These are phyloP conservation scores for Ustilago bromivora DNA, from an alignment of 1,284 basidiomycete species.

Conservation along the genomic window DNA sequence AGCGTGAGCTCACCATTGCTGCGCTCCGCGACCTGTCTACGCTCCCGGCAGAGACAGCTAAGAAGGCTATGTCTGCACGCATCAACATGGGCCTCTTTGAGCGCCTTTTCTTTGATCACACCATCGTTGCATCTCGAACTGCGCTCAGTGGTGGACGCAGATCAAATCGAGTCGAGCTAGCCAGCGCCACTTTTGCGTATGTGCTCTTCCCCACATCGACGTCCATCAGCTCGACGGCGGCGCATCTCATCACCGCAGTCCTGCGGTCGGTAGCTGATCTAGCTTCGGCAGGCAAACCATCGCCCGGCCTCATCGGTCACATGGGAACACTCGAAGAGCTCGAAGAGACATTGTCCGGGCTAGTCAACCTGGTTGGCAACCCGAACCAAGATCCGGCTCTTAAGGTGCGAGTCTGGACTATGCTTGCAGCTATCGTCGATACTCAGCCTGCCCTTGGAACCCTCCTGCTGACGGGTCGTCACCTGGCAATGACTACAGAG, in stretches of 20 bases:
- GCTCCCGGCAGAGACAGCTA: conserved; percentile 42
- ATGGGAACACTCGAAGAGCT: conserved; percentile 68
- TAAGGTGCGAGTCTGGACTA: conserved; percentile 82
- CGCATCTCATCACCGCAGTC: conserved; percentile 55
- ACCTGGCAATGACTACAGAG: conserved; percentile 70
- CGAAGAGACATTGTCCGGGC: conserved; percentile 50
- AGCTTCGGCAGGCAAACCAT: conserved; percentile 19
- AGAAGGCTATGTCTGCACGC: conserved; percentile 29
- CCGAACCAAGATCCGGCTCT: conserved; percentile 78
- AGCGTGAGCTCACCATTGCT: conserved; percentile 37
- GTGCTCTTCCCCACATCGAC: conserved; percentile 48
- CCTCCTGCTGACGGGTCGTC: conserved; percentile 81
- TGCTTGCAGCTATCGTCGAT: conserved; percentile 83
- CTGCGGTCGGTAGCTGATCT: conserved; percentile 44
- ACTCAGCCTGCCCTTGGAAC: conserved; percentile 88
- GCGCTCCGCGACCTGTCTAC: conserved; percentile 48
- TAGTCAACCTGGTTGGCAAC: conserved; percentile 60
- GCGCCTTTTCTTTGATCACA: conserved; percentile 54
- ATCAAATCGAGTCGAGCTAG: conserved; percentile 49
- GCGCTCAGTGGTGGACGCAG: conserved; percentile 29
- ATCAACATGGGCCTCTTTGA: conserved; percentile 53
- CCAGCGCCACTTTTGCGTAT: conserved; percentile 48
- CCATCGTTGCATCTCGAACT: conserved; percentile 46
- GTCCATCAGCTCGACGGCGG: conserved; percentile 54
- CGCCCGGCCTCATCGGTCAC: conserved; percentile 57